A percentile compares a stretch with the other conserved stretches of the same genome.
These are phyloP conservation scores for Fusarium chaquense DNA, from an alignment of 2,329 filamentous ascomycete species.

Conservation along the genomic window DNA sequence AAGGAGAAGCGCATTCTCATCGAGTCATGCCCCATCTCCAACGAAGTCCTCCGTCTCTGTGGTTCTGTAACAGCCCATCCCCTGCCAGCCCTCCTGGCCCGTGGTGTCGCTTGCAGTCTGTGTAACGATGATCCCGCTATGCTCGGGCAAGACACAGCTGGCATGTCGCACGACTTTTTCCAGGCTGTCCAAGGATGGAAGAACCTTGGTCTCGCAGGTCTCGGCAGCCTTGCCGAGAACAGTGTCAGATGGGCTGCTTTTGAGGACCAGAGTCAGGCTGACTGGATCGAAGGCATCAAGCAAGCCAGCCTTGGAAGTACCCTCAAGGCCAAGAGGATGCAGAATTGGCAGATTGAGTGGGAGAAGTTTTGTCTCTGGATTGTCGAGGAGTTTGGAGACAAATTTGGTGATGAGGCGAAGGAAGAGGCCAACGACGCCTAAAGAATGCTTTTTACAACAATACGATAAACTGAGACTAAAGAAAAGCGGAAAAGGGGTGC, in stretches of 20 bases:
- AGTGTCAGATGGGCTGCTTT: slow-evolving; percentile 91
- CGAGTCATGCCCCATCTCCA: slow-evolving; percentile 91
- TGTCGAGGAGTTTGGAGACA: slow-evolving; percentile 77
- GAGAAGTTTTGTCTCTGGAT: slow-evolving; percentile 94
- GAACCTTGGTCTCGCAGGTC: slow-evolving; percentile 86
- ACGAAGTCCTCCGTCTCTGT: slow-evolving; percentile 86
- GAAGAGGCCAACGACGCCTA: slow-evolving; percentile 9
- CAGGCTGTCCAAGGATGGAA: slow-evolving; percentile 92
- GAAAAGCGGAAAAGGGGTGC: background rate
- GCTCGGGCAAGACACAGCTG: slow-evolving; percentile 82
- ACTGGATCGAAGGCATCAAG: slow-evolving; percentile 79
- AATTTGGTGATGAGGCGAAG: slow-evolving; percentile 62
- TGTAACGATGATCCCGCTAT: slow-evolving; percentile 94
- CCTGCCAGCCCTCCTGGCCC: slow-evolving; percentile 83
- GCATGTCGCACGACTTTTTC: slow-evolving; percentile 95
- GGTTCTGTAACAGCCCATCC: slow-evolving; percentile 82
- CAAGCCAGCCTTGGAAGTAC: slow-evolving; percentile 79
- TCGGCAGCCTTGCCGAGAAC: slow-evolving; percentile 91
- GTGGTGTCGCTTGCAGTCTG: slow-evolving; percentile 85
- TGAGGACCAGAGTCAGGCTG: slow-evolving; percentile 78
- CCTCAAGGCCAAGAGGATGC: slow-evolving; percentile 77
- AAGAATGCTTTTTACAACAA: background rate
- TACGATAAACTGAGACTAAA: slow-evolving; percentile 17
- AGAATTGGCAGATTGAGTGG: slow-evolving; percentile 84
- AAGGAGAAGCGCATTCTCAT: slow-evolving; percentile 89